phyloP scores from a whole-genome alignment of 1,284 basidiomycete genomes.

The Pseudozyma pruni region DNA sequence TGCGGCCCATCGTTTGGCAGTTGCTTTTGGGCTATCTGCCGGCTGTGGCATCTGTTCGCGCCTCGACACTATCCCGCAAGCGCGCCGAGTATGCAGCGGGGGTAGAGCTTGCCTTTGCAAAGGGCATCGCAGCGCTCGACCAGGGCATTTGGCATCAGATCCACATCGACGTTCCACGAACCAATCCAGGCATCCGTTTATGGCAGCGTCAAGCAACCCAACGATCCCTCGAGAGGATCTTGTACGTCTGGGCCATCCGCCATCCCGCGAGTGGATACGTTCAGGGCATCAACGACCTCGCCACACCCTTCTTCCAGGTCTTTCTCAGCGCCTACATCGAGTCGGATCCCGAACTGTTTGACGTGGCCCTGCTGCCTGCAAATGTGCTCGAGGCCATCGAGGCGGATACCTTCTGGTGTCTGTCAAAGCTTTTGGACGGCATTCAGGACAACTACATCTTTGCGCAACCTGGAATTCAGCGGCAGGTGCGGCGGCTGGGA shows the following conservation, averaged over 20 bases:
- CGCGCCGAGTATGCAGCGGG: slow-evolving; percentile 89
- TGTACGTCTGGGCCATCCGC: slow-evolving; percentile 67
- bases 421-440: slow-evolving; percentile 64
- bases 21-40: slow-evolving; percentile 88
- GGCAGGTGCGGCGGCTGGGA: slow-evolving; percentile 60
- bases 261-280: slow-evolving; percentile 67
- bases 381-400: slow-evolving; percentile 62
- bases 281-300: slow-evolving; percentile 67
- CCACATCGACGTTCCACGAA: slow-evolving; percentile 66
- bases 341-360: slow-evolving; percentile 60
- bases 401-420: slow-evolving; percentile 67
- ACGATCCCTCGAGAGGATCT: slow-evolving; percentile 62
- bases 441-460: slow-evolving; percentile 68
- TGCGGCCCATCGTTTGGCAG: slow-evolving; percentile 94
- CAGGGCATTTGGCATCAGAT: slow-evolving; percentile 67
- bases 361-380: slow-evolving; percentile 56
- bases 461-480: slow-evolving; percentile 66
- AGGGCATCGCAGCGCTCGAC: slow-evolving; percentile 70
- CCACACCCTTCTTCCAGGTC: slow-evolving; percentile 67
- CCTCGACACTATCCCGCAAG: slow-evolving; percentile 83
- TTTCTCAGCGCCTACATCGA: slow-evolving; percentile 65
- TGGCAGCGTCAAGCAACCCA: slow-evolving; percentile 67
- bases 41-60: slow-evolving; percentile 80
- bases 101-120: slow-evolving; percentile 89
- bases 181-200: slow-evolving; percentile 64